Evolutionary conservation across 192 early-diverging fungal species (phyloP), one percentile per base, ranked within the genome.

Genomic region (Phlyctochytrium planicorne): DNA sequence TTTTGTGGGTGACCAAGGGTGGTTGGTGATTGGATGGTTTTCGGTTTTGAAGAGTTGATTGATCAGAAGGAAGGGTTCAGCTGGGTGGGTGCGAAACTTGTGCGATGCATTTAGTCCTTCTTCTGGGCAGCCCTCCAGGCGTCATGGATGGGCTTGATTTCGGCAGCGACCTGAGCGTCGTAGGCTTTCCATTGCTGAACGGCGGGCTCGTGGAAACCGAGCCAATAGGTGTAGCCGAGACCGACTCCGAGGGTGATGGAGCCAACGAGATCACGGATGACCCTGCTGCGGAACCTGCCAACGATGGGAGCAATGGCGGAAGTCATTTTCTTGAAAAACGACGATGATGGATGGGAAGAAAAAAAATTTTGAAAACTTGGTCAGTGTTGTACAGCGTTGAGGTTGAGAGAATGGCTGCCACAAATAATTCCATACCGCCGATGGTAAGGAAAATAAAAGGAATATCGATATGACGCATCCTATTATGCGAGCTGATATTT

Each of bases 301-400:
- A 76, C 78, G 72, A 84, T 81, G 62, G 79, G 82, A 17, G 79
- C 79, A 59, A 84, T 53, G 30, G 82, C 79, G 52, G 75, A 78
- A 23, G 78, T 47, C 69, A 71, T 71, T 59, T 50, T 29, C 61
- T n/a, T n/a, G n/a, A n/a, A n/a, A n/a, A n/a, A n/a, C n/a, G n/a
- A n/a, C n/a, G n/a, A n/a, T 6, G 20, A 47, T 47, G 40, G 40
- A 47, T 47, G 40, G 40, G 40, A 47, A 47, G 40, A 47, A 47
- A 20, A 47, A 47, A 47, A 47, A 47, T 14, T 6, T 6, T 20
- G 40, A 47, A 47, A 47, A 47, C 6, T 47, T 47, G 20, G 10
- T 47, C 40, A 47, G 10, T 47, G 40, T 47, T 47, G 40, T 47
- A 47, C 40, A 14, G 40, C 40, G 40, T 20, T 20, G 40, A 14